Evolutionary conservation across 108 stramenopile genomes (phyloP), one percentile per base, ranked within the genome.

Genomic region (Nitzschia putrida): DNA sequence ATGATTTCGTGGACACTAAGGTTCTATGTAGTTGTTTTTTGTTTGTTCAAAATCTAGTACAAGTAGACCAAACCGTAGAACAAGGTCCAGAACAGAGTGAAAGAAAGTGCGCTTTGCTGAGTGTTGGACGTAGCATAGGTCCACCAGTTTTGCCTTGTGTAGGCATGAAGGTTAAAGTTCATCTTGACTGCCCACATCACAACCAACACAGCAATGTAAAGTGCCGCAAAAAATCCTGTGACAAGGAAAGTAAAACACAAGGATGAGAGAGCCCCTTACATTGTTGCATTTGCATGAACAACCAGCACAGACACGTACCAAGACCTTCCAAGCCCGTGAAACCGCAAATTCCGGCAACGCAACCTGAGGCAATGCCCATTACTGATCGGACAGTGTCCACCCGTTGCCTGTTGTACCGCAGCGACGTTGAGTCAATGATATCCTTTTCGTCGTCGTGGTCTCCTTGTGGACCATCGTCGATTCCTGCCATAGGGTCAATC

Each of bases 71-170:
- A 61, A 37, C 90, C 90, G 71, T 90, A 94, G 71, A 94, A 91
- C 26, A 94, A 59, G 7, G 93, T 94, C 93, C 93, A 94, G 66
- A 94, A 94, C 14, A 94, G 58, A 71, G 90, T 91, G 58, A 90
- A 94, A 5, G 85, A 86, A 60, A 94, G 73, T 0, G 79, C 90
- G 64, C 80, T 83, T 63, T 89, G 89, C 81, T 94, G 93, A 18
- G 89, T 49, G 77, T 86, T 85, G 21, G 78, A 74, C 53, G 80
- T 80, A 18, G 85, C 26, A 64, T 89, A 94, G 4, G 68, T 66
- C 37, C 89, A 73, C 68, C 85, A 74, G 4, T 79, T 82, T 72
- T 85, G 85, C 50, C 84, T 61, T 23, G 85, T 74, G 73, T 89
- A 91, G 1, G 80, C 63, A 58, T 78, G 63, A 2, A 94, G 73